These are phyloP conservation scores for Tylopilus felleus DNA, from an alignment of 768 basidiomycete species.

Conservation along the genomic window DNA sequence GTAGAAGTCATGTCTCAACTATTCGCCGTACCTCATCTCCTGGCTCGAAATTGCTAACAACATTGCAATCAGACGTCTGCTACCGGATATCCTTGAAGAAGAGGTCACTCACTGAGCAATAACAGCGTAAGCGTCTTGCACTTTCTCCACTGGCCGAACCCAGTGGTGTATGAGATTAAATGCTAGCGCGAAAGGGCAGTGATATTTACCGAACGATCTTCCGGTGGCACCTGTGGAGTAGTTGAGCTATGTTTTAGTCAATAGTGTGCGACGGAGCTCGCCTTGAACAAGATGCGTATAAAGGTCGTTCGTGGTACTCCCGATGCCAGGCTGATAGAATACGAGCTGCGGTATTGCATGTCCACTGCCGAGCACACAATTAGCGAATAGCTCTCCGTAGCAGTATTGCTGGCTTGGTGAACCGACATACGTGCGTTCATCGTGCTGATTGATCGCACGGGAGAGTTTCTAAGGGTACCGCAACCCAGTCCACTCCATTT, in stretches of 20 bases:
- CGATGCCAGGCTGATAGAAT: constrained; percentile 62
- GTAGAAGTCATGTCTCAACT: too few species aligned
- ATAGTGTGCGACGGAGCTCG: constrained; percentile 18
- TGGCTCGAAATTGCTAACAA: constrained; percentile 59
- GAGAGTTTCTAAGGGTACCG: constrained; percentile 44
- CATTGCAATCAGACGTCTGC: not conserved
- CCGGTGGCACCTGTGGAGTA: constrained; percentile 54
- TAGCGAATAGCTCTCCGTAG: not conserved
- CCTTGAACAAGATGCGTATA: constrained; percentile 63
- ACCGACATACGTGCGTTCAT: constrained; percentile 36
- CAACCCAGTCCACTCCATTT: not conserved
- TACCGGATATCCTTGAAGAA: not conserved
- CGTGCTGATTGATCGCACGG: constrained; percentile 49
- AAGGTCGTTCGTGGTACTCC: constrained; percentile 51
- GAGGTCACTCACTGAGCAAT: constrained; percentile 61
- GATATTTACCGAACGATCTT: constrained; percentile 49
- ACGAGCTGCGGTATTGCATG: constrained; percentile 55
- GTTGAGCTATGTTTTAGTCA: constrained; percentile 5
- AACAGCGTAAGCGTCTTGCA: constrained; percentile 78
- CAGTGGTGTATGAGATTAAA: not conserved
- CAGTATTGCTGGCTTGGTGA: too few species aligned
- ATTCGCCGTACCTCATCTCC: constrained; percentile 63
- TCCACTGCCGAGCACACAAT: constrained; percentile 20
- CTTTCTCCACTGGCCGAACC: constrained; percentile 53
- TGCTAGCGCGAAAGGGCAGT: not conserved